Evolutionary conservation across 2,329 filamentous ascomycete species (phyloP).

Genomic region (Botrytis pseudocinerea): DNA sequence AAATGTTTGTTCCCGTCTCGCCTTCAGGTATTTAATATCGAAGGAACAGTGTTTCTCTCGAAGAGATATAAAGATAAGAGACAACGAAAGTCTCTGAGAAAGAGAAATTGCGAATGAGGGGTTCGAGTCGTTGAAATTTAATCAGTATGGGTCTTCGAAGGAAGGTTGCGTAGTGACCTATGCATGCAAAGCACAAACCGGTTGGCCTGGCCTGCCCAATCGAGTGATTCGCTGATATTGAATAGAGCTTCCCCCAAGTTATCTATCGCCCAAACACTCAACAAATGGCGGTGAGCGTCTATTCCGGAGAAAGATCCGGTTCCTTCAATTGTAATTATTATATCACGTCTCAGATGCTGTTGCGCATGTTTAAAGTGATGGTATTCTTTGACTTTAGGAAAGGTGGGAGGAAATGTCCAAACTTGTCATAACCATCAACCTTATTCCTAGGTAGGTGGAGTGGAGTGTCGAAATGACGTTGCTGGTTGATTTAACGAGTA

Average conservation of each 20-base stretch:
- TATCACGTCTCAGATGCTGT: background rate
- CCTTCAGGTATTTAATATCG: background rate
- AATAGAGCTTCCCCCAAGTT: background rate
- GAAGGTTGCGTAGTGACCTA: background rate
- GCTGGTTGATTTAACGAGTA: background rate
- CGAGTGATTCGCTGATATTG: slow-evolving; percentile 6
- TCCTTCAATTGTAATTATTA: background rate
- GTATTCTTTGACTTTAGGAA: background rate
- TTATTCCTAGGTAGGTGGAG: background rate
- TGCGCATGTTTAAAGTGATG: slow-evolving; percentile 10
- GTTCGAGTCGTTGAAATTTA: slow-evolving; percentile 4
- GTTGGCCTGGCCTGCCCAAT: slow-evolving; percentile 3
- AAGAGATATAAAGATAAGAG: background rate
- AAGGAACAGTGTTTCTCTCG: background rate
- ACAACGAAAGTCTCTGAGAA: background rate
- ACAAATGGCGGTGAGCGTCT: slow-evolving; percentile 6
- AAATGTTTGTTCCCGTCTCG: slow-evolving; percentile 24
- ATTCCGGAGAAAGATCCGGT: background rate
- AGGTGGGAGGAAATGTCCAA: slow-evolving; percentile 6
- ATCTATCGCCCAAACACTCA: background rate
- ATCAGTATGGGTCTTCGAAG: background rate
- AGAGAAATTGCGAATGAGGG: background rate
- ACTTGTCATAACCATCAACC: background rate
- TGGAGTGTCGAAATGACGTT: slow-evolving; percentile 16
- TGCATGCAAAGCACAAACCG: slow-evolving; percentile 3